Conservation (phyloP, 2,329 filamentous ascomycete genomes). For the Venturia carpophila region DNA sequence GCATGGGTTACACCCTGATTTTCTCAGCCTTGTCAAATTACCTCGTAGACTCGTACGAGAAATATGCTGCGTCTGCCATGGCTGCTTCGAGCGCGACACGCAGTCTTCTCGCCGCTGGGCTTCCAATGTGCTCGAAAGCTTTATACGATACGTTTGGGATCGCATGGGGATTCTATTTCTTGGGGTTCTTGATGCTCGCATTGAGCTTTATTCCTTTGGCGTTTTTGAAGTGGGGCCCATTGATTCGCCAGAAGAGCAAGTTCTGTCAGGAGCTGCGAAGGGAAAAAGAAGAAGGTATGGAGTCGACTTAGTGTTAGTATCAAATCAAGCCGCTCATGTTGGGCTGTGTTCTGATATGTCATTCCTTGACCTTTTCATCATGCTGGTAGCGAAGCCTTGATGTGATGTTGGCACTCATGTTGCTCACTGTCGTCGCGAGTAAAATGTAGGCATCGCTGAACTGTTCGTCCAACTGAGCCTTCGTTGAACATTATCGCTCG, state of each 20-base stretch:
- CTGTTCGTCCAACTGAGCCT: no score
- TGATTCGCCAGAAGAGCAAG: conserved; percentile 11
- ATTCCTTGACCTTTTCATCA: no score
- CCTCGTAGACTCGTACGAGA: conserved; percentile 20
- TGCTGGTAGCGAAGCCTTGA: no score
- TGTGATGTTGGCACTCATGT: no score
- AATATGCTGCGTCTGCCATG: conserved; percentile 48
- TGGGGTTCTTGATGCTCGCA: conserved; percentile 33
- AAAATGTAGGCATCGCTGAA: no score
- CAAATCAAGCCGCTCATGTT: not conserved
- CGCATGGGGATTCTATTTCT: conserved; percentile 34
- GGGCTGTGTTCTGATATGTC: no score
- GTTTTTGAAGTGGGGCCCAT: conserved; percentile 24
- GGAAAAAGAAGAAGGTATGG: not conserved
- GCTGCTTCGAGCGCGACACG: conserved; percentile 52
- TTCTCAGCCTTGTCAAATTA: conserved; percentile 25
- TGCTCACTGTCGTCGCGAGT: no score
- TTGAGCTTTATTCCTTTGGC: conserved; percentile 33
- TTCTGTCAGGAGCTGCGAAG: conserved; percentile 8
- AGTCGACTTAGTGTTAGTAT: not conserved
- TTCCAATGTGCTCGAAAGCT: conserved; percentile 49
- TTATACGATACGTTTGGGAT: conserved; percentile 30
- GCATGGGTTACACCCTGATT: conserved; percentile 25
- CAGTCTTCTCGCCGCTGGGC: conserved; percentile 49
- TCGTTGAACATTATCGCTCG: conserved; percentile 22